Base-by-base conservation (phyloP, 345 rosid species). In the Rhodomyrtus tomentosa region DNA sequence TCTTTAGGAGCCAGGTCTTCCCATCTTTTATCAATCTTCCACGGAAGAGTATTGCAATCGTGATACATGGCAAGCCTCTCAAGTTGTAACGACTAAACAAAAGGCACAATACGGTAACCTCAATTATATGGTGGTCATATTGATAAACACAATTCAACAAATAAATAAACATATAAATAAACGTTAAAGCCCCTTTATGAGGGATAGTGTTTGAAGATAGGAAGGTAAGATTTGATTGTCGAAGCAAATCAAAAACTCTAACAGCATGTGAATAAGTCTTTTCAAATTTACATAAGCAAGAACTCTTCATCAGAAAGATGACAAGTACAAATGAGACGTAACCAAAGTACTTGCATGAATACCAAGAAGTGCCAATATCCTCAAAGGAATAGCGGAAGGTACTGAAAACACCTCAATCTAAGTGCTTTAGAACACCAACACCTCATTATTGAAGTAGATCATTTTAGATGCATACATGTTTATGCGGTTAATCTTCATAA, bases 21-120 rank as follows among this genome's bases (percentile, higher is more conserved):
- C 99, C 99, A 97, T 85, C 91, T 90, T 91, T 93, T 95, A 84
- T 92, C 89, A 87, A 91, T 92, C 87, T 88, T 93, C 99, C 99
- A 97, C 40, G 94, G 99, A 85, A 88, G 86, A 88, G 92, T 92
- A 89, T 93, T 90, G 56, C 95, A 93, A 90, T 97, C 98, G 88
- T 97, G 99, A 90, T 97, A 97, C 85, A 95, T 83, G 50, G 99
- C 98, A 88, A 97, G 96, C 90, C 99, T 97, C 91, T 93, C 95
- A 83, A 97, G 96, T 80, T 95, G 96, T 89, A 97, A 90, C 49
- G 99, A 97, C 99, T 97, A 95, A 85, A 81, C 87, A 83, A 25
- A 89, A 82, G 80, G 83, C 82, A 48, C 27, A 4, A 83, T n/a
- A 62, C 0, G 42, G 36, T 62, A 62, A 62, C 74, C 74, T 62